Percentiles rank a stretch among this genome's conserved stretches.
Conservation (phyloP, 2,329 filamentous ascomycete species). For the Stachybotrys chlorohalonatus region DNA sequence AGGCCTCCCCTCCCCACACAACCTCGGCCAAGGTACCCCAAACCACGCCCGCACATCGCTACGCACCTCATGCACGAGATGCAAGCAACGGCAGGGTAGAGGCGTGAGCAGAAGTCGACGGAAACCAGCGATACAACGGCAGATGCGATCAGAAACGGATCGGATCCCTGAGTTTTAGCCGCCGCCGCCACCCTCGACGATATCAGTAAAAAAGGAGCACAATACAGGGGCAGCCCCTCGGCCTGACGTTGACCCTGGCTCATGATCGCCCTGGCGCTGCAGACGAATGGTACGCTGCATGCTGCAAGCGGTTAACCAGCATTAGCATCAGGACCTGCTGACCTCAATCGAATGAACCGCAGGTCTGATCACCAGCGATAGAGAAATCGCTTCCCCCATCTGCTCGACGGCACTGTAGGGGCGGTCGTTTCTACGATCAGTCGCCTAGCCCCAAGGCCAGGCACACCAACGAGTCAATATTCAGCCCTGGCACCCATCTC, state of each 20-base stretch:
- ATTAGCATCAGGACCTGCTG: constrained; percentile 1
- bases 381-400: not conserved
- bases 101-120: not conserved
- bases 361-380: not conserved
- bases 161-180: not conserved
- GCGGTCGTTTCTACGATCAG: not conserved
- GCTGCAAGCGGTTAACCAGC: constrained; percentile 19
- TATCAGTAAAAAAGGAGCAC: not conserved
- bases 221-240: not conserved
- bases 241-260: constrained; percentile 11
- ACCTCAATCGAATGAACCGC: not conserved
- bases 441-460: not conserved
- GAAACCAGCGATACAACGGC: not conserved
- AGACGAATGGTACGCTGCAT: constrained; percentile 24
- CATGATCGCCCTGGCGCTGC: constrained; percentile 19
- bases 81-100: not conserved
- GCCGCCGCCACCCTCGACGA: no score
- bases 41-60: not conserved
- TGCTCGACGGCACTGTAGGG: not conserved
- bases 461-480: not conserved
- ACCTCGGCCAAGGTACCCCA: not conserved
- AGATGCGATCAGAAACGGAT: not conserved
- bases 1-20: not conserved
- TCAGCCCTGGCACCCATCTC: not conserved
- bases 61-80: not conserved